Evolutionary conservation across 805 yeast species (phyloP), one percentile per base, ranked within the genome.

Genomic region (Yamadazyma takamatsuzukensis): DNA sequence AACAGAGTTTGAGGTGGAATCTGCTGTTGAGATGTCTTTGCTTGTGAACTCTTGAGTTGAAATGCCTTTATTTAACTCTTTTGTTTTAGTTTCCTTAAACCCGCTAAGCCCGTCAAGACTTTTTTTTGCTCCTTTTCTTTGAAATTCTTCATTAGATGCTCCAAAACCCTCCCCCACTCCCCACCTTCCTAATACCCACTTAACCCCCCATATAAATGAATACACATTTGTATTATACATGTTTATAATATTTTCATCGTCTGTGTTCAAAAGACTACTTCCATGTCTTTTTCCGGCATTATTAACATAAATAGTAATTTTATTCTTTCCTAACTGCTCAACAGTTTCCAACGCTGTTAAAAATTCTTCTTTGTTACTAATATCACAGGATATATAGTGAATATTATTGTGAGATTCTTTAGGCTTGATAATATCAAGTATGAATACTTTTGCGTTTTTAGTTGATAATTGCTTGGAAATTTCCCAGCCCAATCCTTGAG

Each of bases 201-300:
- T 43, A 6, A 57, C 30, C 7, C 52, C 48, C 48, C 56, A 40
- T 11, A 59, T 44, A 11, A 50, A 64, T 2, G 70, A 47, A 18
- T 63, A 45, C 2, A 54, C 44, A 32, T 66, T 65, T 15, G 63
- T 48, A 18, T 54, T 44, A 38, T 61, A 61, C 7, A 56, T 41
- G 1, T 27, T 36, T 5, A 38, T 39, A 4, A 68, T 50, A 6
- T 53, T 49, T 1, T 35, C 39, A 3, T 37, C 44, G 0, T 44
- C 21, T 25, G 61, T 25, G 4, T 51, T 45, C 15, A 63, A 30
- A 3, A 70, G 36, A 6, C 57, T 39, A 3, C 53, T 49, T 26
- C 43, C 39, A 30, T 66, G 69, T 24, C 78, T 54, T 1, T 65
- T 42, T 3, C 78, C 81, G 2, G 78, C 80, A 43, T 74, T 74